A percentile compares a stretch with the other conserved stretches of the same genome.
phyloP scores from a whole-genome alignment of 139 green algal species.

The Coccomyxa sp. region DNA sequence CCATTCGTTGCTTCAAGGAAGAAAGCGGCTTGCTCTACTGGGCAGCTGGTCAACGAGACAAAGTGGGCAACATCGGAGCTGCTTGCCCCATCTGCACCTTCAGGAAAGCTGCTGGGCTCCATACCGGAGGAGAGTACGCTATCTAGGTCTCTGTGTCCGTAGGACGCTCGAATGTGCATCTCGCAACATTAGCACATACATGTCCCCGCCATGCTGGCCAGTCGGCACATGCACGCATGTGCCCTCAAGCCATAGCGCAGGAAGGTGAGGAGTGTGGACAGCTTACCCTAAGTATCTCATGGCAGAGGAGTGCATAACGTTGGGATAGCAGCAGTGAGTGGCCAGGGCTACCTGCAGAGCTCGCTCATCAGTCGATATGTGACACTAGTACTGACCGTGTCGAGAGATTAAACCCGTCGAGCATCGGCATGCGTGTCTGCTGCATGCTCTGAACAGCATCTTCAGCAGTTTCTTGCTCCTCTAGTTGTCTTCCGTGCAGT shows the following conservation, averaged over 20 bases:
- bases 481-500: too few relatives aligned
- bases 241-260: too few relatives aligned
- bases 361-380: too few relatives aligned
- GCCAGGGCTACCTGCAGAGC: too few relatives aligned
- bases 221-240: background rate
- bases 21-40: constrained; percentile 43
- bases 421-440: too few relatives aligned
- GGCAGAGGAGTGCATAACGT: too few relatives aligned
- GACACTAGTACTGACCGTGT: too few relatives aligned
- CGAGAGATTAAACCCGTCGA: too few relatives aligned
- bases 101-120: background rate
- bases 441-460: too few relatives aligned
- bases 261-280: background rate
- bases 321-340: too few relatives aligned
- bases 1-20: constrained; percentile 43
- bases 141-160: background rate
- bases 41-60: constrained; percentile 28
- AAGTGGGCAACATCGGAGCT: constrained; percentile 28
- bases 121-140: background rate
- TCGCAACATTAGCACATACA: background rate
- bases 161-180: background rate
- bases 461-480: too few relatives aligned
- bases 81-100: constrained; percentile 7
- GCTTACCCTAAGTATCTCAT: too few relatives aligned
- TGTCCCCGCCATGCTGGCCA: background rate